phyloP scores from a whole-genome alignment of 2,329 filamentous ascomycete species.

The Fusarium sp. region DNA sequence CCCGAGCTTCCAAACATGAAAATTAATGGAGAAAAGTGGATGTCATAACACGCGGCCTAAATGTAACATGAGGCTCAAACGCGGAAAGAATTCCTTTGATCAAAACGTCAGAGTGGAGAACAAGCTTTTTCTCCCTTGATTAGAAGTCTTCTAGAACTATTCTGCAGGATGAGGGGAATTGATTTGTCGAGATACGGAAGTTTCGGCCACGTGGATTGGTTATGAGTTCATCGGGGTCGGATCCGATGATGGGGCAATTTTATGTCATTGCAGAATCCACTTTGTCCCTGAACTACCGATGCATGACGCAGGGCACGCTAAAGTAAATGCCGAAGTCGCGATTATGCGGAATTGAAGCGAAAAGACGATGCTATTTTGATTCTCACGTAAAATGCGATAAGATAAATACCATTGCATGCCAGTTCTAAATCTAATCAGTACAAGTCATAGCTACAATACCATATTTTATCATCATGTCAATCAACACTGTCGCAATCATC shows the following conservation, averaged over 20 bases:
- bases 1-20: neutral
- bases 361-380: neutral
- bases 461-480: neutral
- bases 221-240: neutral
- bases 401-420: neutral
- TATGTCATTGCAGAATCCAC: neutral
- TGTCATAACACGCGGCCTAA: neutral
- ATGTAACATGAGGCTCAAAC: slow-evolving; percentile 10
- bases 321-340: neutral
- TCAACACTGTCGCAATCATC: slow-evolving; percentile 11
- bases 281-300: neutral
- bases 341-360: neutral
- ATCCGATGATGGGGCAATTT: neutral
- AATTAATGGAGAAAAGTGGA: neutral
- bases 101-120: slow-evolving; percentile 3
- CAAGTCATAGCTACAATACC: neutral
- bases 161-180: no score
- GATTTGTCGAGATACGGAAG: neutral
- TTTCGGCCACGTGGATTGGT: neutral
- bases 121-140: neutral
- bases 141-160: no score
- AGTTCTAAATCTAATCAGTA: rapidly evolving
- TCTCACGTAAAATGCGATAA: neutral
- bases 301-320: neutral
- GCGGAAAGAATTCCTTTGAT: neutral